Base-by-base conservation (phyloP, 2,329 filamentous ascomycete species). In the Diplodia seriata region DNA sequence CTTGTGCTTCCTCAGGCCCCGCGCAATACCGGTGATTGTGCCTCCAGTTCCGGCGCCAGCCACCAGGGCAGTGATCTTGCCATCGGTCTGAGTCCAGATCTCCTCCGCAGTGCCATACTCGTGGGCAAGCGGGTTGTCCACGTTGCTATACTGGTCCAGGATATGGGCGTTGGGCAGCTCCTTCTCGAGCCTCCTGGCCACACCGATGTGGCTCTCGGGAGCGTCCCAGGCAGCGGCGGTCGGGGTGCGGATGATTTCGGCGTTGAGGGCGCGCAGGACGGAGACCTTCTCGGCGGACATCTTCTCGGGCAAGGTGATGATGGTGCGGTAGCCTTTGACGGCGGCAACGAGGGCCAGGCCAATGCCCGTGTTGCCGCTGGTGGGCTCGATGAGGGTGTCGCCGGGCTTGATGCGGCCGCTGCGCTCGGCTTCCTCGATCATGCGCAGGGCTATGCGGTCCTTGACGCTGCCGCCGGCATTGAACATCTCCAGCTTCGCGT, bases 201-300 rank as follows among this genome's bases (percentile, higher is more conserved):
- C 95, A 68, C 95, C 95, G 75, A 99, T 99, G 80, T 99, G 95
- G 67, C 92, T 96, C 82, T 99, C 95, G 67, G 95, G 95, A 49
- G 89, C 90, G 80, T 99, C 95, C 84, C 89, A 98, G 51, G 95
- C 94, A 47, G 95, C 95, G 80, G 97, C 93, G 40, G 94, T 99
- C 29, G 95, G 95, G 4, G 95, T 99, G 66, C 95, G 90, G 79
- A 99, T 97, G 81, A 99, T 98, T 76, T 96, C 97, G 51, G 95
- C 95, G 71, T 94, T 94, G 64, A 99, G 87, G 36, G 95, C 94
- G 74, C 93, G 91, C 70, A 99, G 86, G 33, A 99, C 95, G 2
- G 94, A 91, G 49, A 99, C 95, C 82, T 99, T 99, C 82, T 99
- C 95, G 57, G 93, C 91, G 1, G 93, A 97, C 95, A 99, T 99